Conservation (phyloP, 2,329 filamentous ascomycete genomes). For the Peltaster fructicola region DNA sequence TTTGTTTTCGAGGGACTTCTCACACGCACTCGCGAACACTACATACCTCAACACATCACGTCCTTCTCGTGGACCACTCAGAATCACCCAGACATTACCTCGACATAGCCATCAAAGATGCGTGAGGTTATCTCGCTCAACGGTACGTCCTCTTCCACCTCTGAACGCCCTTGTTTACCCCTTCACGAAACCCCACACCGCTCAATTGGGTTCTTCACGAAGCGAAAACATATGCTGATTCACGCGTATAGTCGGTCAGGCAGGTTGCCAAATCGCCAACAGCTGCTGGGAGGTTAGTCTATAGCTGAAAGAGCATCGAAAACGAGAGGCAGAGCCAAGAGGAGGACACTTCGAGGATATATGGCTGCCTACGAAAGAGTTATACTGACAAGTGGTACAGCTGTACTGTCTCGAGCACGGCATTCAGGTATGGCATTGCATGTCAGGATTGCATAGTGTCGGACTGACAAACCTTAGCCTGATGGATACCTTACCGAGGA, state of each 20-base stretch:
- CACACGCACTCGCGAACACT: conserved; percentile 1
- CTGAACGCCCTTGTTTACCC: no score
- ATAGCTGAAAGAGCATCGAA: conserved; percentile 7
- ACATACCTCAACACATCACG: conserved; percentile 6
- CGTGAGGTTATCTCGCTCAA: conserved; percentile 99
- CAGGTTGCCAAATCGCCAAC: conserved; percentile 99
- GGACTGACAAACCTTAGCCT: conserved; percentile 42
- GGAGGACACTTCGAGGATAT: conserved; percentile 8
- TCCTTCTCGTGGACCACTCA: conserved; percentile 6
- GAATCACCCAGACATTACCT: conserved; percentile 6
- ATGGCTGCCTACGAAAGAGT: conserved; percentile 16
- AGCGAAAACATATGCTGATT: conserved; percentile 28
- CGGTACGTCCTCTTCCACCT: no score
- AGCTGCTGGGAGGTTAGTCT: conserved; percentile 97
- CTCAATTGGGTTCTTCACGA: conserved; percentile 23
- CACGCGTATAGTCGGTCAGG: conserved; percentile 75
- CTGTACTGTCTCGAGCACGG: conserved; percentile 99
- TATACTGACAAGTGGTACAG: conserved; percentile 33
- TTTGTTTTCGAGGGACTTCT: no score
- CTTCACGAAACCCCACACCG: conserved; percentile 17
- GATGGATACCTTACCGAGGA: conserved; percentile 98
- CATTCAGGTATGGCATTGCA: conserved; percentile 56
- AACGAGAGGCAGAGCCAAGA: conserved; percentile 4
- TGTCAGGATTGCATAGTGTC: background rate
- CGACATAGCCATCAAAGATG: conserved; percentile 44